These are phyloP conservation scores for Haplosporangium sp. DNA, from an alignment of 371 early-diverging fungal genomes.

Conservation along the genomic window DNA sequence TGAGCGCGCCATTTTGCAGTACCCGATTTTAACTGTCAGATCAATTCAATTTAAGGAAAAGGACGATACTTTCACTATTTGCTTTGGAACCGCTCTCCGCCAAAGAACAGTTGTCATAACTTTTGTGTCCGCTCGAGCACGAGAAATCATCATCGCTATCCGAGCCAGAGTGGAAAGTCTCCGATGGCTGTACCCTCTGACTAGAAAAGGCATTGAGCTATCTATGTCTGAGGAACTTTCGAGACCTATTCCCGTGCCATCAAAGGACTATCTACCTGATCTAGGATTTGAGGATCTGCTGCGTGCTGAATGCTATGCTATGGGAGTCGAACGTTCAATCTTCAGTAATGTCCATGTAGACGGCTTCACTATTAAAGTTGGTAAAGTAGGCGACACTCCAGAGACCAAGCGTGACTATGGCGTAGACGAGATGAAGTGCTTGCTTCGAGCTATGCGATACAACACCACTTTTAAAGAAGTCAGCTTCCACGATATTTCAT, in stretches of 20 bases:
- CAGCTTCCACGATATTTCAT: conserved; percentile 41
- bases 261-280: conserved; percentile 43
- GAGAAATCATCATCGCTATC: conserved; percentile 50
- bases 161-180: conserved; percentile 48
- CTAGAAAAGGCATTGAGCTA: conserved; percentile 47
- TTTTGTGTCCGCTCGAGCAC: conserved; percentile 43
- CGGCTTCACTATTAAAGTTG: conserved; percentile 27
- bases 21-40: conserved; percentile 47
- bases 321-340: conserved; percentile 38
- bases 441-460: conserved; percentile 47
- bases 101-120: conserved; percentile 51
- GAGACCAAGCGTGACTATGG: conserved; percentile 35
- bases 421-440: conserved; percentile 52
- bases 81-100: conserved; percentile 50
- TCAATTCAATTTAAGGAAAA: conserved; percentile 44
- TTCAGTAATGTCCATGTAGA: conserved; percentile 30
- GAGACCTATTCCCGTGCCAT: conserved; percentile 43
- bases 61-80: conserved; percentile 46
- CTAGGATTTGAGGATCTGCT: conserved; percentile 53
- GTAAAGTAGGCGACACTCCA: conserved; percentile 26
- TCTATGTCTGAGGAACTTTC: conserved; percentile 30
- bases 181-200: conserved; percentile 48
- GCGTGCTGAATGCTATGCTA: conserved; percentile 41
- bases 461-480: conserved; percentile 55
- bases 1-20: conserved; percentile 50